Percentiles rank a stretch among this genome's conserved stretches.
phyloP scores from a whole-genome alignment of 768 basidiomycete species.

The Suillus subluteus region DNA sequence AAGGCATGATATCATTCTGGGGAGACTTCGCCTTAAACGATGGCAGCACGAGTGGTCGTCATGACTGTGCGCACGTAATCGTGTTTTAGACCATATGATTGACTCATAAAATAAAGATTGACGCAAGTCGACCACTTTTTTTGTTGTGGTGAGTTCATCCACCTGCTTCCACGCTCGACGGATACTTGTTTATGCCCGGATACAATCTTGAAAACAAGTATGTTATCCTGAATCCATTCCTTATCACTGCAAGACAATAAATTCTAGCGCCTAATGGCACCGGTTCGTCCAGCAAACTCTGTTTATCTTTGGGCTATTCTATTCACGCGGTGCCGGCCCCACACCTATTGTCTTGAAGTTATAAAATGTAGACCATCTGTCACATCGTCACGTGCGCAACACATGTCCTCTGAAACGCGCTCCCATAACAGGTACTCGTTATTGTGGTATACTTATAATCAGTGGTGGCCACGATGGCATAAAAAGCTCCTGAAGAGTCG shows the following conservation, averaged over 20 bases:
- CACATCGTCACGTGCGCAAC: conserved; percentile 25
- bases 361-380: background rate
- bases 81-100: background rate
- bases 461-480: conserved; percentile 17
- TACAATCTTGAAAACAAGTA: background rate
- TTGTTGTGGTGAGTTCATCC: background rate
- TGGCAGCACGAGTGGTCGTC: conserved; percentile 24
- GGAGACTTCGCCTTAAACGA: conserved; percentile 42
- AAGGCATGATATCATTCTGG: conserved; percentile 51
- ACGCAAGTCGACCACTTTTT: background rate
- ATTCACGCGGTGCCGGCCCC: background rate
- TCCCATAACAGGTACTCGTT: conserved; percentile 21
- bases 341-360: conserved; percentile 4
- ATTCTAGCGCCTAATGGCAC: background rate
- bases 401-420: background rate
- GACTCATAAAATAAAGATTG: background rate
- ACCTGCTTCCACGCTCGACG: background rate
- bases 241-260: conserved; percentile 3
- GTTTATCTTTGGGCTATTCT: conserved; percentile 29
- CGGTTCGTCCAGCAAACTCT: background rate
- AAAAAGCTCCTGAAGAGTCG: conserved; percentile 21
- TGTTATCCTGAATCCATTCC: background rate
- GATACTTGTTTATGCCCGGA: background rate
- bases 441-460: conserved; percentile 25
- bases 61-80: conserved; percentile 1